These are phyloP conservation scores for Neurospora tetrasperma DNA, from an alignment of 495 filamentous ascomycete species.

Conservation along the genomic window DNA sequence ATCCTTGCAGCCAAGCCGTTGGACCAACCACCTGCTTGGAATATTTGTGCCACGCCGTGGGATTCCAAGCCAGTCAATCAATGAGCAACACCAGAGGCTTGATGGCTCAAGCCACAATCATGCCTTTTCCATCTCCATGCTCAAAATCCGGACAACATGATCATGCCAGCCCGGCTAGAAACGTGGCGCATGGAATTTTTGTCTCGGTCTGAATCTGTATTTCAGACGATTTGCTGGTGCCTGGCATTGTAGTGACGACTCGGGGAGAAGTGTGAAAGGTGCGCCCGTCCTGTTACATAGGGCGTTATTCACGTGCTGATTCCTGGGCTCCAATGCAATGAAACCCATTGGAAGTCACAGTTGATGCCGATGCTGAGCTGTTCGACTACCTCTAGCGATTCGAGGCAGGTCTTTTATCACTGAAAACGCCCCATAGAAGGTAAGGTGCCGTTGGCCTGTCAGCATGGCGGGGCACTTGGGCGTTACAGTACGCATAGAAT, in stretches of 20 bases:
- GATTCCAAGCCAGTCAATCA: background rate
- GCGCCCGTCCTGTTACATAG: background rate
- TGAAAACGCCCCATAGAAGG: background rate
- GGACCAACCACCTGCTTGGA: background rate
- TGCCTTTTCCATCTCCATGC: background rate
- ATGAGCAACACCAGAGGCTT: background rate
- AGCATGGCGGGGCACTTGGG: background rate
- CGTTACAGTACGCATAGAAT: background rate
- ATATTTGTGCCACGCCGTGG: background rate
- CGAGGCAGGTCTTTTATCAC: background rate
- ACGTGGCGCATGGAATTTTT: background rate
- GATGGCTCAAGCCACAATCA: background rate
- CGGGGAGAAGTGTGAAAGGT: too few relatives aligned
- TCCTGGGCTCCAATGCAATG: background rate
- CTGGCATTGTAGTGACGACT: background rate
- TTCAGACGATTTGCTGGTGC: background rate
- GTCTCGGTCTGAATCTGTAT: background rate
- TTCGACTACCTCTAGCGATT: background rate
- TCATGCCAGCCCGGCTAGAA: background rate
- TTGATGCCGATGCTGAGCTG: background rate
- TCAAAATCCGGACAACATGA: background rate
- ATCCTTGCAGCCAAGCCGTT: constrained; percentile 7
- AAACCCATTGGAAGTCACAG: background rate
- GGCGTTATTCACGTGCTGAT: background rate
- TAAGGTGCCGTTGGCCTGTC: background rate